A percentile compares a stretch with the other conserved stretches of the same genome.
Evolutionary conservation across 441 rosid species (phyloP).

Genomic region (Pelargonium myrrhifolium): DNA sequence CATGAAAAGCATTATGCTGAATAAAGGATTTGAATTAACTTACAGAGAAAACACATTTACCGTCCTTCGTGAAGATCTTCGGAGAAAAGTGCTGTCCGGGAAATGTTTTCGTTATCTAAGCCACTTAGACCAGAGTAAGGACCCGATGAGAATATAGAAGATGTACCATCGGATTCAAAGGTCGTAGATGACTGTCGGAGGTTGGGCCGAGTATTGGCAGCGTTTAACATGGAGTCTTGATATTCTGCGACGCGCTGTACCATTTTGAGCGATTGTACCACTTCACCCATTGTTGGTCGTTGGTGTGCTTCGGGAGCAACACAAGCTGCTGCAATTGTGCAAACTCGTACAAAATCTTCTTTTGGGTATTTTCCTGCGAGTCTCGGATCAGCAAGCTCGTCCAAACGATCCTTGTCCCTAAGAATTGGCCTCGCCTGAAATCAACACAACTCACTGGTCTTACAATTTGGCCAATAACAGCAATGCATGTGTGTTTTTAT

Average conservation of each 20-base stretch:
- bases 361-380: slow-evolving; percentile 75
- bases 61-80: slow-evolving; percentile 97
- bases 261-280: slow-evolving; percentile 95
- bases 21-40: slow-evolving; percentile 14
- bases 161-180: slow-evolving; percentile 81
- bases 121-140: slow-evolving; percentile 80
- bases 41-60: slow-evolving; percentile 24
- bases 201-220: slow-evolving; percentile 49
- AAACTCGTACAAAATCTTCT: slow-evolving; percentile 88
- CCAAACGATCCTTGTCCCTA: slow-evolving; percentile 80
- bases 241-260: slow-evolving; percentile 72
- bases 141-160: slow-evolving; percentile 96
- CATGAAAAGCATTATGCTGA: slow-evolving; percentile 14
- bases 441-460: neutral
- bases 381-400: slow-evolving; percentile 77
- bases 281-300: slow-evolving; percentile 97
- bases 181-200: slow-evolving; percentile 74
- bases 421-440: slow-evolving; percentile 88
- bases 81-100: slow-evolving; percentile 70
- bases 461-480: neutral
- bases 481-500: too few relatives aligned
- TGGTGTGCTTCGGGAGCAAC: slow-evolving; percentile 90
- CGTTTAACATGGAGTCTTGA: slow-evolving; percentile 45
- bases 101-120: slow-evolving; percentile 62
- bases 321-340: slow-evolving; percentile 98